A percentile compares a stretch with the other conserved stretches of the same genome.
Conservation (phyloP, 768 basidiomycete species). For the Dictyophora rubrovolvata region DNA sequence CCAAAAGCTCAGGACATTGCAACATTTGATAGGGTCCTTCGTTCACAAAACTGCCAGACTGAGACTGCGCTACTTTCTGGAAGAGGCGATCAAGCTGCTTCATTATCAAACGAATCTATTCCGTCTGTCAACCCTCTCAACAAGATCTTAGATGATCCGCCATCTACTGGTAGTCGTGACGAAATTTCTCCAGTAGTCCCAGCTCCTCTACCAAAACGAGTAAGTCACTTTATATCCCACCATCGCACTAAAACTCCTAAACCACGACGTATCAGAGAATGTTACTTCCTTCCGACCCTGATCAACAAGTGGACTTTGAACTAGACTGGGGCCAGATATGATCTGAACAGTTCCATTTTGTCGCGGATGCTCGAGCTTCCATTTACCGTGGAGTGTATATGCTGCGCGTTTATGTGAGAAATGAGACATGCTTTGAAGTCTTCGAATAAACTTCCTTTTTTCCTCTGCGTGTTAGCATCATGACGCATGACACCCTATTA, state of each 20-base stretch:
- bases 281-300: background rate
- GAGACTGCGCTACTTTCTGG: too few species aligned
- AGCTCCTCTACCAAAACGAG: background rate
- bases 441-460: background rate
- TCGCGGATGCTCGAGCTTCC: background rate
- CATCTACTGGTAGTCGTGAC: background rate
- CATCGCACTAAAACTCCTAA: background rate
- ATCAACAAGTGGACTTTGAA: slow-evolving; percentile 5
- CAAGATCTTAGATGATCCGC: background rate
- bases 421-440: background rate
- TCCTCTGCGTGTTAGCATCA: too few species aligned
- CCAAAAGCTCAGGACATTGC: too few species aligned
- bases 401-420: background rate
- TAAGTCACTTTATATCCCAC: background rate
- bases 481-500: too few species aligned
- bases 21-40: too few species aligned
- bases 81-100: too few species aligned
- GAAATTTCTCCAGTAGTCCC: background rate
- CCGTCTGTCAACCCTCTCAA: background rate
- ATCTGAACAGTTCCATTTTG: background rate
- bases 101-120: background rate
- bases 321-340: background rate
- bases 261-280: background rate
- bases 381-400: background rate
- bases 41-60: too few species aligned